Evolutionary conservation across 306 rosid genomes (phyloP).

Genomic region (Myrica gale): DNA sequence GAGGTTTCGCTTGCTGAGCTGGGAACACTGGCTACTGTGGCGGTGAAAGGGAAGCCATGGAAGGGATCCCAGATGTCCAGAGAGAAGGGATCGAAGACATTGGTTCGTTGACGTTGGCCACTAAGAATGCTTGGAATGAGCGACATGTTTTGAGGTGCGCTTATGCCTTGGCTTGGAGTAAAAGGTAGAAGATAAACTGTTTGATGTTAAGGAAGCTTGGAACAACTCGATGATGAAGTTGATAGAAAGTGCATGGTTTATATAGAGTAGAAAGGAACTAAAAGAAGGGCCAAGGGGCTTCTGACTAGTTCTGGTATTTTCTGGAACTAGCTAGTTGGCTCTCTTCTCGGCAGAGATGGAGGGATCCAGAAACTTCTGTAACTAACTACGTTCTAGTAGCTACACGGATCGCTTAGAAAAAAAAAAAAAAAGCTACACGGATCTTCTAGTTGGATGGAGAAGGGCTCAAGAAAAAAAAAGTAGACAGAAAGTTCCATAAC

Average conservation of each 20-base stretch:
- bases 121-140: neutral
- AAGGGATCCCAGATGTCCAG: neutral
- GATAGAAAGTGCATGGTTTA: neutral
- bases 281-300: neutral
- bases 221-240: neutral
- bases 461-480: neutral
- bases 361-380: neutral
- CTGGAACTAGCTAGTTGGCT: neutral
- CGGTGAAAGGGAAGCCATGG: neutral
- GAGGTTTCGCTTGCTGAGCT: neutral
- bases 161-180: neutral
- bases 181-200: neutral
- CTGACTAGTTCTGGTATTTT: neutral
- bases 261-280: neutral
- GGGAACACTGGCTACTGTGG: neutral
- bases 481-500: too few relatives aligned
- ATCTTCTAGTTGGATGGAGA: neutral
- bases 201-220: neutral
- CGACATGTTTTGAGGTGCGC: neutral
- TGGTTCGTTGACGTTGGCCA: neutral
- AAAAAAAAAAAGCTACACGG: neutral
- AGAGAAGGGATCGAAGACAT: neutral
- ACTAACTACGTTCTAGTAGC: neutral
- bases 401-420: neutral
- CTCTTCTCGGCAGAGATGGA: neutral